Evolutionary conservation across 345 rosid species (phyloP).

Genomic region (Salix brachista): DNA sequence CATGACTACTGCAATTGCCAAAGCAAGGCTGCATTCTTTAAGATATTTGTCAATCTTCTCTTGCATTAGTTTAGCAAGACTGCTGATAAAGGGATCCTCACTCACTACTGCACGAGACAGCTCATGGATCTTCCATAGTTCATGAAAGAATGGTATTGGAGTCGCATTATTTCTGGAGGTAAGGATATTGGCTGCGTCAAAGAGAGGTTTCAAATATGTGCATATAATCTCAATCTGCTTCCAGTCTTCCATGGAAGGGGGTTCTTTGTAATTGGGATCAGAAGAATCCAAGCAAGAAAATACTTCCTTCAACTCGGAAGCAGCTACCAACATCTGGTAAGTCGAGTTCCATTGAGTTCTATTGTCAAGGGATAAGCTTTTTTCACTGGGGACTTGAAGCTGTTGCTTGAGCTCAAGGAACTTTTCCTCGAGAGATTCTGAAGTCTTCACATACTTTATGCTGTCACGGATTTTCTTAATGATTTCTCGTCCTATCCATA

Average conservation of each 20-base stretch:
- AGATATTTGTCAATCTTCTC: constrained; percentile 64
- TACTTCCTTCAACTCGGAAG: constrained; percentile 79
- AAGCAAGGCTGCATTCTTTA: constrained; percentile 75
- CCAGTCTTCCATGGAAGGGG: constrained; percentile 77
- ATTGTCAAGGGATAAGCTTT: constrained; percentile 62
- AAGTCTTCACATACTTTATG: constrained; percentile 81
- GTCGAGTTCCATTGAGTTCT: constrained; percentile 80
- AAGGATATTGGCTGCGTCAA: constrained; percentile 61
- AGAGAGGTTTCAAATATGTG: constrained; percentile 64
- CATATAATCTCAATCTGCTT: constrained; percentile 62
- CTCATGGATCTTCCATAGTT: constrained; percentile 84
- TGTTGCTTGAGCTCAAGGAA: constrained; percentile 83
- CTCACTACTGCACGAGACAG: constrained; percentile 44
- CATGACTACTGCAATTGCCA: constrained; percentile 86
- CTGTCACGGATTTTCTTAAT: constrained; percentile 69
- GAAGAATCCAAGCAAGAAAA: constrained; percentile 81
- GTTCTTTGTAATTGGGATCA: constrained; percentile 72
- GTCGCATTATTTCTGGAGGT: constrained; percentile 44
- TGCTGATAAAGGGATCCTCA: constrained; percentile 57
- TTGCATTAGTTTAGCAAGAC: constrained; percentile 48
- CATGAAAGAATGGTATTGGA: constrained; percentile 66
- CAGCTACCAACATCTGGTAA: constrained; percentile 77
- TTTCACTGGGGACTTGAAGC: constrained; percentile 80
- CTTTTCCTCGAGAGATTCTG: constrained; percentile 81
- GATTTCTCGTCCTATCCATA: constrained; percentile 48